Evolutionary conservation across 1,284 basidiomycete species (phyloP), one percentile per base, ranked within the genome.

Genomic region (Anthracocystis walkeri): DNA sequence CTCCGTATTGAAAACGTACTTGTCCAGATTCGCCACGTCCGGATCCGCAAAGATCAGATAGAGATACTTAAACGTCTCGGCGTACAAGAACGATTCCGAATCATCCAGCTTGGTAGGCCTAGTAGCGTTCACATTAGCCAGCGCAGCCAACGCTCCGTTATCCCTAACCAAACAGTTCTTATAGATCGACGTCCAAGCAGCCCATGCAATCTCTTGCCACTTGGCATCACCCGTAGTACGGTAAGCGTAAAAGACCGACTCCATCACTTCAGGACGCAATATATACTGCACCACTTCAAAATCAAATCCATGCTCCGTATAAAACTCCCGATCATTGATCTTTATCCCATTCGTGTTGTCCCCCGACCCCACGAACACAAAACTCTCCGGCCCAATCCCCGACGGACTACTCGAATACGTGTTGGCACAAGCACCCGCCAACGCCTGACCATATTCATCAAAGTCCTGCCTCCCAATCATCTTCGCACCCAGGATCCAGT

Each of bases 131-230:
- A 82, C 79, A 23, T 66, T 54, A 5, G 54, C 57, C 58, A 82
- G 50, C 4, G 72, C 65, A 4, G 79, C 75, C 11, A 75, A 52
- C 11, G 79, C 75, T 14, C 58, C 68, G 14, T 73, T 71, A 29
- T 95, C 86, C 58, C 88, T 88, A 12, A 62, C 63, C 12, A 71
- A 33, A 84, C 93, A 94, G 83, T 95, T 90, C 82, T 90, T 90
- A 80, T 94, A 89, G 78, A 97, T 95, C 2, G 93, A 90, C 82
- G 92, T 87, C 88, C 96, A 97, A 65, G 96, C 95, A 54, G 88
- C 83, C 94, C 95, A 97, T 16, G 93, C 94, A 79, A 90, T 89
- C 41, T 92, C 90, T 35, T 95, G 91, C 84, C 95, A 79, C 21
- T 53, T 60, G 16, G 51, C 10, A 59, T 83, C 82, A 20, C 81